These are phyloP conservation scores for Lenzites betulinus DNA, from an alignment of 768 basidiomycete species.

Conservation along the genomic window DNA sequence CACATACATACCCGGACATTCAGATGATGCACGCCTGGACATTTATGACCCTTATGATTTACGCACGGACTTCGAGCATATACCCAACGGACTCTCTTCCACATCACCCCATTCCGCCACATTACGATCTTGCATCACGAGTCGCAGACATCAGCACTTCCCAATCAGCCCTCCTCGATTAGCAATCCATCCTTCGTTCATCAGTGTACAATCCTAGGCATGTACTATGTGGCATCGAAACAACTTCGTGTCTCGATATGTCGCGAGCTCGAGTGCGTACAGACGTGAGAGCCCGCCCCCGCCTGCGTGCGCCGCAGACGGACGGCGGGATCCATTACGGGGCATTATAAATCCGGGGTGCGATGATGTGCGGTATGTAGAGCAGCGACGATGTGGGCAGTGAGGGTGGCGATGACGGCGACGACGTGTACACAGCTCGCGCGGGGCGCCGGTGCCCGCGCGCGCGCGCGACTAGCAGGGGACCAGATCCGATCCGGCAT, in stretches of 20 bases:
- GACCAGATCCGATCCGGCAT: neutral
- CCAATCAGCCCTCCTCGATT: no score
- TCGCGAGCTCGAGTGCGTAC: neutral
- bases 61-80: no score
- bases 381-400: neutral
- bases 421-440: constrained; percentile 10
- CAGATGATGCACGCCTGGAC: no score
- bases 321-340: constrained; percentile 13
- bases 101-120: no score
- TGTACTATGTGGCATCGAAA: neutral
- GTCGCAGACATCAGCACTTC: no score
- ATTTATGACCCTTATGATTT: no score
- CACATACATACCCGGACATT: no score
- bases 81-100: no score
- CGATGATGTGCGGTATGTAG: neutral
- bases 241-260: neutral
- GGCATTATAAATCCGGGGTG: constrained; percentile 5
- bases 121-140: no score
- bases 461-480: neutral
- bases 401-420: neutral
- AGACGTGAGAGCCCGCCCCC: neutral
- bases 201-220: neutral
- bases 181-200: neutral
- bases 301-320: neutral
- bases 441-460: no score